Base-by-base conservation (phyloP, 78 protist genomes). In the Pigoraptor vietnamica region DNA sequence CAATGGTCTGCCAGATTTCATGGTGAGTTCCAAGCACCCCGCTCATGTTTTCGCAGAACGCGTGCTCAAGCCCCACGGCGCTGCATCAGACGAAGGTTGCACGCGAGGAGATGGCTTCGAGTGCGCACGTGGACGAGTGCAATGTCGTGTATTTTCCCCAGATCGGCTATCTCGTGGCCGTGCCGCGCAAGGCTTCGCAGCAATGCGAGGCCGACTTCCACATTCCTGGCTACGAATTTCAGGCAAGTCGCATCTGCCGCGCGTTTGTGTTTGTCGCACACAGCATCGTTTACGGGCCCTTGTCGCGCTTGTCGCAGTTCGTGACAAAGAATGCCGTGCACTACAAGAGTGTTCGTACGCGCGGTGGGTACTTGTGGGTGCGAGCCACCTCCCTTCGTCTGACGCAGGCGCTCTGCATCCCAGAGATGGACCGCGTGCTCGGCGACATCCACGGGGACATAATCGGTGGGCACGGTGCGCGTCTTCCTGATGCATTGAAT, bases 81-180 rank as follows among this genome's bases (percentile, higher is more conserved):
- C 40, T 40, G 34, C 33, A 19, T 6, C 29, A 34, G 9, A 37
- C 89, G 89, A 35, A 39, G 1, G 89, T 39, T 0, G 67, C 55
- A 0, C 40, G 2, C 0, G 67, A 37, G 2, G 67, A 39, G 19
- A 87, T 87, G 34, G 35, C 1, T 19, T 0, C 29, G 56, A n/a
- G 1, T 24, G 38, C 88, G 1, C 39, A 25, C 14, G 37, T 37
- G 21, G 37, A 35, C 48, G 89, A 37, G 48, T 21, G 37, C 67
- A 24, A 39, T 0, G 79, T 87, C 37, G 48, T 81, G 40, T 95
- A 92, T 87, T 40, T 48, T 14, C 93, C 96, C n/a, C 96, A 94
- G 82, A 38, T 95, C 32, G 96, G 96, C 24, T 95, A 90, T 37
- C 1, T 95, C 34, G 56, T 92, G 24, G 55, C 10, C 32, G 92